phyloP scores from a whole-genome alignment of 2,329 filamentous ascomycete species.

The Fusarium papillatum region DNA sequence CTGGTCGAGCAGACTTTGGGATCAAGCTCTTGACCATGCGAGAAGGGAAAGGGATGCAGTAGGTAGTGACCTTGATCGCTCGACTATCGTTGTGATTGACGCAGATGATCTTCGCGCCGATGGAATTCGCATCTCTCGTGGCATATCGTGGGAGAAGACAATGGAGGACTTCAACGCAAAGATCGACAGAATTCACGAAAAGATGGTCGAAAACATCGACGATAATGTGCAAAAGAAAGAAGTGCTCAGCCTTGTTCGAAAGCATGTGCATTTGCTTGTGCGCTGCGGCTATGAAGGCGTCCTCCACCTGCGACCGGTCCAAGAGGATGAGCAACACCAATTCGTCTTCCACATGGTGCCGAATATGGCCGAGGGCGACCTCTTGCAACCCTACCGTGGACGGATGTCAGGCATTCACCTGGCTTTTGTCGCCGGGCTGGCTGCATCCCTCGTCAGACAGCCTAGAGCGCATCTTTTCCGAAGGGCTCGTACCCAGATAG shows the following conservation, averaged over 20 bases:
- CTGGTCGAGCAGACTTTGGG: neutral
- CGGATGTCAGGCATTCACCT: neutral
- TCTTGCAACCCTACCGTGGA: neutral
- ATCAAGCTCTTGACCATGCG: too few species aligned
- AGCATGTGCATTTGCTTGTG: neutral
- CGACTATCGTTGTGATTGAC: neutral
- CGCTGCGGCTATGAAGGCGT: neutral
- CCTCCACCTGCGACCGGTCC: neutral
- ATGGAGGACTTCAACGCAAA: neutral
- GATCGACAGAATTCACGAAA: neutral
- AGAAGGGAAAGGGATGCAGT: too few species aligned
- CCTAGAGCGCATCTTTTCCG: too few species aligned
- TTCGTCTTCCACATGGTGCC: neutral
- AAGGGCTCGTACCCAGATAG: neutral
- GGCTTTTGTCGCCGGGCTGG: neutral
- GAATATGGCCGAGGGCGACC: neutral
- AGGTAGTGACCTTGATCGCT: too few species aligned
- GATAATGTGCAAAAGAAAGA: neutral
- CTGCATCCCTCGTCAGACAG: neutral
- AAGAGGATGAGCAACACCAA: too few species aligned
- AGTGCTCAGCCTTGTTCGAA: too few species aligned
- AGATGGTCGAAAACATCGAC: neutral
- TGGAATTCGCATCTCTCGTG: slow-evolving; percentile 2
- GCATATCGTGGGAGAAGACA: slow-evolving; percentile 9
- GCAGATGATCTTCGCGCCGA: neutral